Evolutionary conservation across 257 asterid genomes (phyloP).

Genomic region (Orobanche coerulescens): DNA sequence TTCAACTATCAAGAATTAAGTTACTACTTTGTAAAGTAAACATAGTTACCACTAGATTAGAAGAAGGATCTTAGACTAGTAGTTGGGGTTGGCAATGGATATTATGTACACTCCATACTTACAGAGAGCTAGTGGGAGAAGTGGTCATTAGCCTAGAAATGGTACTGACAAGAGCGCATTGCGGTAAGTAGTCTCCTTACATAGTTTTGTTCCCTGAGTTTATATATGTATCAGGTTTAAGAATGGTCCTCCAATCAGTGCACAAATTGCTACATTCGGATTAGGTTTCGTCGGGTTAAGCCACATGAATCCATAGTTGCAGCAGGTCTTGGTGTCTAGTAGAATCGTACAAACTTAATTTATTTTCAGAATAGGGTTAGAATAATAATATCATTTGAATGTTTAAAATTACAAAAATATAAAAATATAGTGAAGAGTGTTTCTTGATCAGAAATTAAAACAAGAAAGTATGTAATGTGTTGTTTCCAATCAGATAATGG

Average conservation of each 20-base stretch:
- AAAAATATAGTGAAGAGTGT: no score
- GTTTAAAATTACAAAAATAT: no score
- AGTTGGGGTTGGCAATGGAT: conserved; percentile 17
- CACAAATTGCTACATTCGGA: conserved; percentile 54
- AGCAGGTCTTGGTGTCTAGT: conserved; percentile 31
- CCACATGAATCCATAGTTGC: conserved; percentile 61
- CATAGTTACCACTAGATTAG: no score
- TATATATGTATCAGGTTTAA: conserved; percentile 36
- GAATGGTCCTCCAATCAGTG: conserved; percentile 62
- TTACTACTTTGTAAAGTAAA: no score
- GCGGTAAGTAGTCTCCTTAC: conserved; percentile 52
- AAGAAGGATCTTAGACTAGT: not conserved
- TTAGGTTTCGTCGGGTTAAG: conserved; percentile 35
- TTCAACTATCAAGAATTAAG: no score
- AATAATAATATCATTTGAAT: no score
- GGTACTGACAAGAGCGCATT: conserved; percentile 44
- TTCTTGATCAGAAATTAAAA: no score
- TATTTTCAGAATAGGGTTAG: no score
- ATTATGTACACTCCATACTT: no score
- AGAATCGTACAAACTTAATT: no score
- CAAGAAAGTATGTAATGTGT: no score
- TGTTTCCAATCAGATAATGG: no score
- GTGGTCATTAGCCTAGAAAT: conserved; percentile 44
- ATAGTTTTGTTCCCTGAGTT: conserved; percentile 40
- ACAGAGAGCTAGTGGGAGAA: conserved; percentile 28